Evolutionary conservation across 1,284 basidiomycete genomes (phyloP).

Genomic region (Cutaneotrichosporon sp.): DNA sequence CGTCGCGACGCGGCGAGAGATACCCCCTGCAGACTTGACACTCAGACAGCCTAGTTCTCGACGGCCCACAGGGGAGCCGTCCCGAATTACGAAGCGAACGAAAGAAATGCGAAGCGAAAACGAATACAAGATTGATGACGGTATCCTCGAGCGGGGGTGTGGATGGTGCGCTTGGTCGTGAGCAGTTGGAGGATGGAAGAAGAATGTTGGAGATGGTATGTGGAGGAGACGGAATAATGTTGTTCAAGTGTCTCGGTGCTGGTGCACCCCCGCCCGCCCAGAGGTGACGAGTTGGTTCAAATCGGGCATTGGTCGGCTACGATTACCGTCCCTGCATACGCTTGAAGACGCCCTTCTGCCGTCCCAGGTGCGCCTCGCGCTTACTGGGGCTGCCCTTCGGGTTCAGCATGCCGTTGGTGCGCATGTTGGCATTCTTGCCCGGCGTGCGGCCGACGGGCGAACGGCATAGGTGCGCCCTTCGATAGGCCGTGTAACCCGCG

Average conservation of each 20-base stretch:
- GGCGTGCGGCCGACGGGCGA: conserved; percentile 17
- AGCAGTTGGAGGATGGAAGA: too few relatives aligned
- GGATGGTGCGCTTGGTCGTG: too few relatives aligned
- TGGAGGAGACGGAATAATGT: not conserved
- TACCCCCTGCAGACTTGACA: too few relatives aligned
- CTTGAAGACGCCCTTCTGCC: conserved; percentile 9
- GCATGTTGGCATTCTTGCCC: not conserved
- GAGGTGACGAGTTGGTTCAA: too few relatives aligned
- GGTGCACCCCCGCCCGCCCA: not conserved
- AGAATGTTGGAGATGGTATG: too few relatives aligned
- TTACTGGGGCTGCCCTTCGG: not conserved
- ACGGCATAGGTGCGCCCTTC: conserved; percentile 23
- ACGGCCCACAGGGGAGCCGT: not conserved
- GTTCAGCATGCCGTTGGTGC: not conserved
- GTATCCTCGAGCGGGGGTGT: not conserved
- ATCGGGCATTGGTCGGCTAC: not conserved
- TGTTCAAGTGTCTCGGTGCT: not conserved
- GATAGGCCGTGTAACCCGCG: conserved; percentile 3
- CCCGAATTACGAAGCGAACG: not conserved
- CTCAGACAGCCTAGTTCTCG: not conserved
- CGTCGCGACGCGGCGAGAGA: too few relatives aligned
- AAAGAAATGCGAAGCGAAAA: not conserved
- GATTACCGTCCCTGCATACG: conserved; percentile 9
- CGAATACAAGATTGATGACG: not conserved
- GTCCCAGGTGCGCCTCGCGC: not conserved